Evolutionary conservation across 345 rosid genomes (phyloP).

Genomic region (Excoecaria cochinchinensis): DNA sequence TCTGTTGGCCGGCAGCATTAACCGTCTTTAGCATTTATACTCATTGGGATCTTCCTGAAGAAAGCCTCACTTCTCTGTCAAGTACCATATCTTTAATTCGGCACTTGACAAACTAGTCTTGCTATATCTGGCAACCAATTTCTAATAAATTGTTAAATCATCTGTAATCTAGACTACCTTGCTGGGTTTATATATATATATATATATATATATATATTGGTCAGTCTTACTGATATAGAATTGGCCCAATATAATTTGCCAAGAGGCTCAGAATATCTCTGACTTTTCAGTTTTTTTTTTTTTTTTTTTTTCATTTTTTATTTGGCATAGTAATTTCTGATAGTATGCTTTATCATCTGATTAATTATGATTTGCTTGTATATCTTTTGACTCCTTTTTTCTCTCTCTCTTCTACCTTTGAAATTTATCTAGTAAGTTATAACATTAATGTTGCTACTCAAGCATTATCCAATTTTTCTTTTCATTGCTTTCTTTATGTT

Average conservation of each 20-base stretch:
- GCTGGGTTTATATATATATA: not conserved
- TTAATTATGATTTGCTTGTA: not conserved
- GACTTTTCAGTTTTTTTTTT: not conserved
- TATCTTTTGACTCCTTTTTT: not conserved
- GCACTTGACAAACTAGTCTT: not conserved
- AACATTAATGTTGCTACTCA: not conserved
- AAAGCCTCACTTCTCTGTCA: not conserved
- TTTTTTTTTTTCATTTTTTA: not conserved
- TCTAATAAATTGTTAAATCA: not conserved
- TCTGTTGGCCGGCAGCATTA: not conserved
- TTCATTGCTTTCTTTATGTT: not conserved
- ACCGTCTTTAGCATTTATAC: not conserved
- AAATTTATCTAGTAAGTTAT: not conserved
- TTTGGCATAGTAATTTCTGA: not conserved
- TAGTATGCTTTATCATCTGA: not conserved
- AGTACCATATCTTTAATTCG: too few relatives aligned
- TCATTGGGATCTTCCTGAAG: not conserved
- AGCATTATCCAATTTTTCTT: not conserved
- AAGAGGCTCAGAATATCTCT: not conserved
- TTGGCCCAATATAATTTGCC: not conserved
- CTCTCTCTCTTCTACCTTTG: not conserved
- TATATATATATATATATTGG: not conserved
- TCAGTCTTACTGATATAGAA: not conserved
- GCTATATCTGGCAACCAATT: not conserved
- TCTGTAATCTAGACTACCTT: not conserved